Evolutionary conservation across 805 yeast species (phyloP).

Genomic region (Lipomyces yamanashiensis): DNA sequence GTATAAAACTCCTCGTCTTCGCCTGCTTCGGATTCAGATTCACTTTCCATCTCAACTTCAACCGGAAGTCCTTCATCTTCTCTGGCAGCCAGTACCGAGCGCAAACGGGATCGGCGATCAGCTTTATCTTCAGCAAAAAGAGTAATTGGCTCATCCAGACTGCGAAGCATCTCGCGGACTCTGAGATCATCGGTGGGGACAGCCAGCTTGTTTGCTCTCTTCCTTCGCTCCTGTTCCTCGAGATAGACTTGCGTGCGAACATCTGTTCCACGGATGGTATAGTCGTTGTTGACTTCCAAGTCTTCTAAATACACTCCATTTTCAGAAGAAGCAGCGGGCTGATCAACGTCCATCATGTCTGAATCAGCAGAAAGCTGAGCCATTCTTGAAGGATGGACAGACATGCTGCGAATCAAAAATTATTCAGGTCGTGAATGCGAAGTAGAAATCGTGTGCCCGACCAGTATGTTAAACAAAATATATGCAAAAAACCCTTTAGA

Average conservation of each 20-base stretch:
- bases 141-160: constrained; percentile 61
- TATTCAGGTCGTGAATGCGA: too few species aligned
- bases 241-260: constrained; percentile 29
- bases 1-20: constrained; percentile 85
- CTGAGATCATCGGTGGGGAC: constrained; percentile 72
- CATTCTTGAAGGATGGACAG: constrained; percentile 30
- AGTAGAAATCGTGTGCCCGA: too few species aligned
- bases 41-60: constrained; percentile 31
- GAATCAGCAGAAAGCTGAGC: constrained; percentile 16
- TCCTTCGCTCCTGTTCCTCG: constrained; percentile 27
- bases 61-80: constrained; percentile 35
- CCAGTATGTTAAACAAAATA: too few species aligned
- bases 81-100: constrained; percentile 47
- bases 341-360: constrained; percentile 22
- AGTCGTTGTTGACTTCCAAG: constrained; percentile 26
- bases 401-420: constrained; percentile 9
- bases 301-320: constrained; percentile 31
- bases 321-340: constrained; percentile 18
- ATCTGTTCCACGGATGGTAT: constrained; percentile 21
- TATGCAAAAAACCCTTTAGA: too few species aligned
- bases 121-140: constrained; percentile 63
- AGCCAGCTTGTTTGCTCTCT: constrained; percentile 34
- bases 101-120: constrained; percentile 65
- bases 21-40: constrained; percentile 49
- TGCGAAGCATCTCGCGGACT: constrained; percentile 56